phyloP scores from a whole-genome alignment of 31 red algal genomes.

The Bonnemaisonia californica region DNA sequence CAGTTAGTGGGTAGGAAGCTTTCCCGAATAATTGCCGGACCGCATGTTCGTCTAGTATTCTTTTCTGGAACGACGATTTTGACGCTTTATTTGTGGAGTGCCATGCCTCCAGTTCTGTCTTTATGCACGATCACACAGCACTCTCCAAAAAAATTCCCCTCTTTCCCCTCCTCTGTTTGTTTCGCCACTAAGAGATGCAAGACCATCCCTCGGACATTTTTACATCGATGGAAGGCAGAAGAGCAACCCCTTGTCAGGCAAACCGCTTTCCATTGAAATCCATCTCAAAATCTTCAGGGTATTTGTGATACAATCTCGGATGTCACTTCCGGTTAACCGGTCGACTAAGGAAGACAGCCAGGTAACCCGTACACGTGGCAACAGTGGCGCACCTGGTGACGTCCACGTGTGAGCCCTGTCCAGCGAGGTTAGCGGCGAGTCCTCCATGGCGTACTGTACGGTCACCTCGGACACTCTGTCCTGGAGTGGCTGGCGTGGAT shows the following conservation, averaged over 20 bases:
- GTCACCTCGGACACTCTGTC: no score
- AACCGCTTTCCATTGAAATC: conserved; percentile 92
- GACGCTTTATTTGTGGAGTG: neutral
- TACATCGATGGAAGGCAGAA: conserved; percentile 99
- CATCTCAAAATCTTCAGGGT: conserved; percentile 88
- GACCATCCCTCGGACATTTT: conserved; percentile 38
- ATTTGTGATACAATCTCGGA: no score
- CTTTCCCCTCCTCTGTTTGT: conserved; percentile 47
- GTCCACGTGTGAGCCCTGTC: no score
- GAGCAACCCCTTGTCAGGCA: conserved; percentile 94
- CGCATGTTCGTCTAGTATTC: conserved; percentile 12
- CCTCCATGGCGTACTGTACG: no score
- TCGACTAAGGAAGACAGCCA: no score
- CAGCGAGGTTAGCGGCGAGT: no score
- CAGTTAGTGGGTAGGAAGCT: conserved; percentile 19
- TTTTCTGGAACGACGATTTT: conserved; percentile 11
- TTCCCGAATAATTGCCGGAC: conserved; percentile 56
- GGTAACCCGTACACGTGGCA: no score
- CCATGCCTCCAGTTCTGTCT: conserved; percentile 29
- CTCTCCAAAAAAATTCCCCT: conserved; percentile 67
- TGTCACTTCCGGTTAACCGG: no score
- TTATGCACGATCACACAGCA: conserved; percentile 58
- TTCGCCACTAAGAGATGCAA: conserved; percentile 35
- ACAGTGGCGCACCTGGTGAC: no score
- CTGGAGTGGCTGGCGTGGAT: no score